Base-by-base conservation (phyloP, 345 rosid genomes). In the Eucalyptus pauciflora region DNA sequence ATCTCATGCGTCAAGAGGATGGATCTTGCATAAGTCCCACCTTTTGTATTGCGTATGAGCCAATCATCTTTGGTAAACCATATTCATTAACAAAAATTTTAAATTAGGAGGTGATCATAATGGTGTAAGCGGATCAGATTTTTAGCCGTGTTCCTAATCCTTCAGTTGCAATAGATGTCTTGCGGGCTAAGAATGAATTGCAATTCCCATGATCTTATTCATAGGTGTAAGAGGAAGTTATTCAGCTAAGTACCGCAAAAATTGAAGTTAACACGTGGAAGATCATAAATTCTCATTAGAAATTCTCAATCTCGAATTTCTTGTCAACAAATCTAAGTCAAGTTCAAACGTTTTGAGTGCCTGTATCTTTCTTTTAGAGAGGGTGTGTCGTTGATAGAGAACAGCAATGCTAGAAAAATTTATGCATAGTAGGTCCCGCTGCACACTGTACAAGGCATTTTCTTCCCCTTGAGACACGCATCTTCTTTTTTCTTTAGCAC, bases 81-180 rank as follows among this genome's bases (percentile, higher is more conserved):
- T 0, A 58, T 58, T 58, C 64, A 58, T 58, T 58, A 58, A 58
- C 29, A 10, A 58, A 2, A n/a, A n/a, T n/a, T n/a, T n/a, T 3
- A 24, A 24, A 58, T 24, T 10, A 58, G n/a, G 64, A 2, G 14
- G 0, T 24, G 64, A 58, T 58, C n/a, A 58, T 58, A 58, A 4
- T 58, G n/a, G 64, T 24, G 64, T 5, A 58, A 58, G 64, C 0
- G 7, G n/a, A 58, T 58, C 1, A 0, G 13, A 58, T 58, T 0
- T 58, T 58, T 58, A 58, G 64, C 64, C n/a, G 3, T 58, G 64
- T 25, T 58, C n/a, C 64, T 58, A 58, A 58, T 58, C 13, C 13
- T n/a, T 58, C 14, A 0, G 4, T 58, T 0, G 3, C 0, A 58
- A 24, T 10, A 24, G 64, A 58, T 24, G 64, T 58, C 64, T 58